These are phyloP conservation scores for Eucalyptus curtisii DNA, from an alignment of 345 rosid genomes.

Conservation along the genomic window DNA sequence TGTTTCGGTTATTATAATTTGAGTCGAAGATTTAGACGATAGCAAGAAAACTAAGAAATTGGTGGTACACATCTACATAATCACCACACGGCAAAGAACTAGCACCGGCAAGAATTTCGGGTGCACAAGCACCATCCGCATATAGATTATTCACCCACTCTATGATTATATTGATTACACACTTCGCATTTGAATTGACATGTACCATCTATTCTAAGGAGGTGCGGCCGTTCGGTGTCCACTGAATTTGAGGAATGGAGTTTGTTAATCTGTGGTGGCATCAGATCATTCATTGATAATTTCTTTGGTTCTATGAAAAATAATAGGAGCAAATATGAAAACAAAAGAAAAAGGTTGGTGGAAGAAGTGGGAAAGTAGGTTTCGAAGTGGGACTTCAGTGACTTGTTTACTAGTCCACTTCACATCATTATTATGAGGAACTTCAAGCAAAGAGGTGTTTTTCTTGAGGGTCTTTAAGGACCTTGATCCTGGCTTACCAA, in stretches of 20 bases:
- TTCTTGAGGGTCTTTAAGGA: neutral
- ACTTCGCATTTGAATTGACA: neutral
- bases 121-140: neutral
- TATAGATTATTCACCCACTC: neutral
- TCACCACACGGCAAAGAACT: neutral
- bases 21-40: neutral
- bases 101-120: neutral
- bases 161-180: neutral
- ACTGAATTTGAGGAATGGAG: neutral
- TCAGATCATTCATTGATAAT: neutral
- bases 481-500: neutral
- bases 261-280: neutral
- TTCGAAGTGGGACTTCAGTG: neutral
- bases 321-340: neutral
- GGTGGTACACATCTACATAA: neutral
- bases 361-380: neutral
- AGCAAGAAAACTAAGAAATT: neutral
- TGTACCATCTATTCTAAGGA: neutral
- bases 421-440: neutral
- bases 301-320: neutral
- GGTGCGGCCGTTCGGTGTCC: neutral
- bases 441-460: neutral
- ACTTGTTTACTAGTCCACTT: neutral
- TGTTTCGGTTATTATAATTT: neutral
- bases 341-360: neutral